Percentiles rank a stretch among this genome's conserved stretches.
phyloP scores from a whole-genome alignment of 495 filamentous ascomycete species.

The Entonaema liquescens region DNA sequence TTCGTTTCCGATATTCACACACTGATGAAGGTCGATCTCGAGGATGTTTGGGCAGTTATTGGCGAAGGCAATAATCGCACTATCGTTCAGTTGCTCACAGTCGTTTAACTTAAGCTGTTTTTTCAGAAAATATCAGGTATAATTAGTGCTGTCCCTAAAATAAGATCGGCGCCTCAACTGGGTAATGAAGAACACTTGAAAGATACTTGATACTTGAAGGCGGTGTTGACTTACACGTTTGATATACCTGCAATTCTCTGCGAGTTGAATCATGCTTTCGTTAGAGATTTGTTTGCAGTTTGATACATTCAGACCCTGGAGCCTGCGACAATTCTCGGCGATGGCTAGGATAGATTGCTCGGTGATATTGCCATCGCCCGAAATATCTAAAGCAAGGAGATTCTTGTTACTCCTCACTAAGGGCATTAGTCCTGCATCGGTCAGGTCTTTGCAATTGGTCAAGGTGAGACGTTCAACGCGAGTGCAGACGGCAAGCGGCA shows the following conservation, averaged over 20 bases:
- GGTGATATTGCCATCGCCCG: conserved; percentile 79
- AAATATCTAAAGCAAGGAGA: conserved; percentile 91
- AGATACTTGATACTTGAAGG: no score
- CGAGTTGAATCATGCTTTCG: conserved; percentile 60
- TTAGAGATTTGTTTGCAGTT: conserved; percentile 86
- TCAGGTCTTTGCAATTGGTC: conserved; percentile 86
- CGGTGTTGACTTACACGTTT: conserved; percentile 73
- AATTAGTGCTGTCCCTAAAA: conserved; percentile 43
- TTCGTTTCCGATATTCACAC: conserved; percentile 78
- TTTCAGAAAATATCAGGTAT: conserved; percentile 35
- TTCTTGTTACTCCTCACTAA: conserved; percentile 81
- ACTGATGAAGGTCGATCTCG: conserved; percentile 94
- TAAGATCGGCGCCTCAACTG: not conserved
- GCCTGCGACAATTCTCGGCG: conserved; percentile 77
- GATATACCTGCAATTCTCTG: conserved; percentile 78
- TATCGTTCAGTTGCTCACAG: conserved; percentile 79
- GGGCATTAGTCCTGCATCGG: conserved; percentile 81
- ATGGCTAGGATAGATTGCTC: conserved; percentile 83
- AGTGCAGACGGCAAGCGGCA: conserved; percentile 83
- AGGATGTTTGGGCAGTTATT: conserved; percentile 88
- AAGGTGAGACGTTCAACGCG: conserved; percentile 93
- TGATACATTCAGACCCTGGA: conserved; percentile 95
- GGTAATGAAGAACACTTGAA: not conserved
- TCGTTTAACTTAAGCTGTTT: conserved; percentile 91
- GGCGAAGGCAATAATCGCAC: conserved; percentile 84